Conservation (phyloP, 176 grass and related monocot species). For the Coix lacrymajobi region DNA sequence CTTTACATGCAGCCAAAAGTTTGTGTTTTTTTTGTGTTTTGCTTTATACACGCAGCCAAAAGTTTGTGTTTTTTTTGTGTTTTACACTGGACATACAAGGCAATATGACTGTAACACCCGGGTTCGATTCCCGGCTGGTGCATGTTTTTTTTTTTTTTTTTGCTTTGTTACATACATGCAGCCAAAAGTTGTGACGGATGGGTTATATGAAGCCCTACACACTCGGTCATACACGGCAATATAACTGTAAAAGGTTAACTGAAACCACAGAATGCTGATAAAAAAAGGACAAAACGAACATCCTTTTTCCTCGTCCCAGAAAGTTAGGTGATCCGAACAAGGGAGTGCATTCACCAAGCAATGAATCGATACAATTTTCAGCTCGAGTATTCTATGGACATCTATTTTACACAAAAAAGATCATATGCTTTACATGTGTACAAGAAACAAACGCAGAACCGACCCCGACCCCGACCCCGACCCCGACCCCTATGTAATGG, state of each 20-base stretch:
- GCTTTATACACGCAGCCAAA: not conserved
- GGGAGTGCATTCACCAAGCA: not conserved
- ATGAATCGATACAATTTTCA: slow-evolving; percentile 22
- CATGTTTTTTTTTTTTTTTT: not conserved
- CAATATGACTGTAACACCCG: no score
- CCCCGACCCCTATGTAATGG: slow-evolving; percentile 21
- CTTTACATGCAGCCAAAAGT: not conserved
- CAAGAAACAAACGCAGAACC: slow-evolving; percentile 34
- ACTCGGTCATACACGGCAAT: no score
- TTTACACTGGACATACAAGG: no score
- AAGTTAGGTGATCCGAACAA: not conserved
- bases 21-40: no score
- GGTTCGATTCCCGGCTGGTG: slow-evolving; percentile 57
- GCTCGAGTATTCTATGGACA: slow-evolving; percentile 33
- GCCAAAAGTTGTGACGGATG: not conserved
- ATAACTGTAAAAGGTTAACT: not conserved
- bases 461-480: not conserved
- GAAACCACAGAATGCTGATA: not conserved
- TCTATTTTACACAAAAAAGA: slow-evolving; percentile 34
- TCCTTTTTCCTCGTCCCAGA: not conserved
- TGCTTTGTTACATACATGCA: not conserved
- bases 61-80: no score
- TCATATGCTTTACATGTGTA: slow-evolving; percentile 46
- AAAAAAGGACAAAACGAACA: not conserved
- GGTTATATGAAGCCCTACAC: not conserved